These are phyloP conservation scores for Scenedesmus sp. DNA, from an alignment of 163 green algal species.

Conservation along the genomic window DNA sequence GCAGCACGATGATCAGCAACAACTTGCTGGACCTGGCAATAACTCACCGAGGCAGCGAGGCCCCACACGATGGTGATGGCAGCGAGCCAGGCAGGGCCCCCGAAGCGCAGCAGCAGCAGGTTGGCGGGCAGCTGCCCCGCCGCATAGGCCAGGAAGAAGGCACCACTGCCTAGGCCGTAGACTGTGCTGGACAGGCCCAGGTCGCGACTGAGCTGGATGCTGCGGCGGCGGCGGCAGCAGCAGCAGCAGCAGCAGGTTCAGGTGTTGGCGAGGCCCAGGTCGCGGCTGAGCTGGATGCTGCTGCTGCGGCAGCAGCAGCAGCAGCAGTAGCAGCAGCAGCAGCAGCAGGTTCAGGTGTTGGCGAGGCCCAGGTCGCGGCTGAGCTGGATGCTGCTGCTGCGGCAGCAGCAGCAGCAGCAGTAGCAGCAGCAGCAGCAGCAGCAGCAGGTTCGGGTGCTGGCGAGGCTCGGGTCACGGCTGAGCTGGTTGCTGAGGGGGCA, in stretches of 20 bases:
- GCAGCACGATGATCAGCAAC: no score
- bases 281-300: no score
- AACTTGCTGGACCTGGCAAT: no score
- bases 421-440: no score
- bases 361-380: no score
- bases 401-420: neutral
- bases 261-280: no score
- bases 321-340: neutral
- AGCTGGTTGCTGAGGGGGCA: no score
- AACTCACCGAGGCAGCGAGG: constrained; percentile 41
- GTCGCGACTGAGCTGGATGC: constrained; percentile 63
- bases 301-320: neutral
- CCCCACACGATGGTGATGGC: constrained; percentile 64
- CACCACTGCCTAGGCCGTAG: constrained; percentile 58
- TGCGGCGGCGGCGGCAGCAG: neutral
- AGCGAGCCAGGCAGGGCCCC: constrained; percentile 63
- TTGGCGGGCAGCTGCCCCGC: constrained; percentile 66
- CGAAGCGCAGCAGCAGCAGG: constrained; percentile 56
- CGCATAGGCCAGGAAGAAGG: constrained; percentile 70
- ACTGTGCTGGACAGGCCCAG: constrained; percentile 54
- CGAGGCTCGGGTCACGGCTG: no score
- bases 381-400: no score
- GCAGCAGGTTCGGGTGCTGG: no score
- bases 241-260: neutral
- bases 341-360: no score